phyloP scores from a whole-genome alignment of 2,329 filamentous ascomycete genomes.

The Xylariaceae sp. region DNA sequence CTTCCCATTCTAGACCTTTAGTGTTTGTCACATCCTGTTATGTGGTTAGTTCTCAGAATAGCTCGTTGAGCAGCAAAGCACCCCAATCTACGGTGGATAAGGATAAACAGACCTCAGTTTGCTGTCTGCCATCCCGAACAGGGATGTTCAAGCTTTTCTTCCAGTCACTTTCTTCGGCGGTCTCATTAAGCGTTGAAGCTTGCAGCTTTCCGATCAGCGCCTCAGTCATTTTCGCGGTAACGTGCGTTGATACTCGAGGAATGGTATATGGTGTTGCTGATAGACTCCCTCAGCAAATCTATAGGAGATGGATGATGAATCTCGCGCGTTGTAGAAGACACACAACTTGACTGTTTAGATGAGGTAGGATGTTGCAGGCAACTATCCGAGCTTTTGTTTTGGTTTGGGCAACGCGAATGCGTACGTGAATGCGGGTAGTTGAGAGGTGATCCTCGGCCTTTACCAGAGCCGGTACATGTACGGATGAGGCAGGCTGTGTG shows the following conservation, averaged over 20 bases:
- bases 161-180: constrained; percentile 58
- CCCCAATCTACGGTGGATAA: not conserved
- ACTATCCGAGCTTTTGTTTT: not conserved
- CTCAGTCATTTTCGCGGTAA: constrained; percentile 29
- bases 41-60: constrained; percentile 15
- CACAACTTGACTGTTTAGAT: not conserved
- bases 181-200: constrained; percentile 42
- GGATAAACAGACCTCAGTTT: constrained; percentile 60
- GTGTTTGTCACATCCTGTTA: constrained; percentile 91
- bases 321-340: not conserved
- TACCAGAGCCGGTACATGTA: not conserved
- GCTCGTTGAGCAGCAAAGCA: not conserved
- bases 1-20: constrained; percentile 95
- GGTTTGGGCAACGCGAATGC: not conserved
- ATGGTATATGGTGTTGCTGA: not conserved
- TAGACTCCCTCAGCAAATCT: not conserved
- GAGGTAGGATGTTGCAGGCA: not conserved
- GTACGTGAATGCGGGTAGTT: not conserved
- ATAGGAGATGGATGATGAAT: not conserved
- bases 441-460: not conserved
- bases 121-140: constrained; percentile 67
- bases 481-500: not conserved
- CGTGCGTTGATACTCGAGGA: constrained; percentile 35
- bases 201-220: constrained; percentile 30
- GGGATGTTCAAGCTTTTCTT: constrained; percentile 68